A percentile compares a stretch with the other conserved stretches of the same genome.
Evolutionary conservation across 2,329 filamentous ascomycete species (phyloP).

Genomic region (Hypoxylon sp.): DNA sequence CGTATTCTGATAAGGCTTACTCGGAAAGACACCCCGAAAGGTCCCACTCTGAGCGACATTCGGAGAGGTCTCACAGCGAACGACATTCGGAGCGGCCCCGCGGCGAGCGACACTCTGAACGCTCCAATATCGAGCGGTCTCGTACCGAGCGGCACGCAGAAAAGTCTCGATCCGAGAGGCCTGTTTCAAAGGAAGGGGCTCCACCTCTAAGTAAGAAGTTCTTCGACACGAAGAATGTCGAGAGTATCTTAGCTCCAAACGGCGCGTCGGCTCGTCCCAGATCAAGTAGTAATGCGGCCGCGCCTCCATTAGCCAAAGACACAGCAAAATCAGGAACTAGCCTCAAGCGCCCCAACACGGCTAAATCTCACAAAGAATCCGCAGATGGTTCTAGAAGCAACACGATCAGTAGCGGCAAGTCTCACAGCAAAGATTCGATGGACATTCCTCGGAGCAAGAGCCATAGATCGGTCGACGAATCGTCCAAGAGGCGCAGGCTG

Average conservation of each 20-base stretch:
- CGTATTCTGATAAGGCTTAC: conserved; percentile 44
- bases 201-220: conserved; percentile 49
- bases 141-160: conserved; percentile 41
- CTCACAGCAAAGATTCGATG: conserved; percentile 10
- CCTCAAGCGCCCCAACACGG: conserved; percentile 46
- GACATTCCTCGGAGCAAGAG: background rate
- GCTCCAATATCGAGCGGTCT: conserved; percentile 38
- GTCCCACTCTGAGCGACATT: conserved; percentile 5
- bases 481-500: conserved; percentile 31
- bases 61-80: conserved; percentile 31
- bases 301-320: conserved; percentile 31
- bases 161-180: conserved; percentile 22
- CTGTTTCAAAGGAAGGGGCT: conserved; percentile 41
- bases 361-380: conserved; percentile 44
- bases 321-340: conserved; percentile 40
- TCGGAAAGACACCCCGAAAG: conserved; percentile 27
- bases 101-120: conserved; percentile 26
- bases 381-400: conserved; percentile 41
- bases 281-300: conserved; percentile 24
- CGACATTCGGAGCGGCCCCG: conserved; percentile 29
- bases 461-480: conserved; percentile 16
- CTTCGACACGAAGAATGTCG: conserved; percentile 51
- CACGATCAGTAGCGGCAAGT: conserved; percentile 18
- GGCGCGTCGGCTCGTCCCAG: conserved; percentile 25
- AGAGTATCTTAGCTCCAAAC: conserved; percentile 45